Evolutionary conservation across 2,329 filamentous ascomycete genomes (phyloP).

Genomic region (Eutypella sp.): DNA sequence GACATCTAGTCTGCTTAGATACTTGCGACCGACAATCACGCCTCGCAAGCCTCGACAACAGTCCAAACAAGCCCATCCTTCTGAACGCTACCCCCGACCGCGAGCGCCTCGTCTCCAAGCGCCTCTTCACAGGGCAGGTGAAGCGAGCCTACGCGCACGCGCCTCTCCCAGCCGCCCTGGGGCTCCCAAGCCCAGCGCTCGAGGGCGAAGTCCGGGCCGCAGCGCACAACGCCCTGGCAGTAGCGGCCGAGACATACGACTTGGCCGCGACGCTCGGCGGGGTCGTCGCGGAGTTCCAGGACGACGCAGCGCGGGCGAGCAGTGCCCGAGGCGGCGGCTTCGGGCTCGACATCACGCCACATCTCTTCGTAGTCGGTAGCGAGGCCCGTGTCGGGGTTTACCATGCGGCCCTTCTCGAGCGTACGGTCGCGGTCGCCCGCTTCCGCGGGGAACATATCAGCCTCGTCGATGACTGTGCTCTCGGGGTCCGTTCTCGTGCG

Average conservation of each 20-base stretch:
- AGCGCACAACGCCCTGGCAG: conserved; percentile 51
- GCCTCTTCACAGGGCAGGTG: conserved; percentile 30
- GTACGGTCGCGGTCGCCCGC: conserved; percentile 17
- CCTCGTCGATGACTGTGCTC: conserved; percentile 43
- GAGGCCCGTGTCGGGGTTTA: conserved; percentile 49
- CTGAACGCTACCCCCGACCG: conserved; percentile 16
- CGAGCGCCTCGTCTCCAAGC: conserved; percentile 7
- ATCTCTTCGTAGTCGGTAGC: conserved; percentile 60
- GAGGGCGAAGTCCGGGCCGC: conserved; percentile 35
- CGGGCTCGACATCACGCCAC: conserved; percentile 48
- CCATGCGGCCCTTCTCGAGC: conserved; percentile 56
- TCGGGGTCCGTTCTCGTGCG: conserved; percentile 34
- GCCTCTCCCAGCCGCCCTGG: conserved; percentile 30
- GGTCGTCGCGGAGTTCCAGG: conserved; percentile 32
- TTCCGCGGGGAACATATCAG: conserved; percentile 44
- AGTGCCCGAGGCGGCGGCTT: conserved; percentile 24
- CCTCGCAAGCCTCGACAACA: conserved; percentile 25
- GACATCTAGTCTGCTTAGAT: not conserved
- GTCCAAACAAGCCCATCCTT: conserved; percentile 26
- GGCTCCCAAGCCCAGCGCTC: conserved; percentile 51
- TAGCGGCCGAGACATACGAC: conserved; percentile 49
- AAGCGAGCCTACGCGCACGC: conserved; percentile 29
- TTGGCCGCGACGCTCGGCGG: conserved; percentile 37
- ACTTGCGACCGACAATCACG: not conserved
- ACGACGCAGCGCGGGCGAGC: conserved; percentile 31